phyloP scores from a whole-genome alignment of 176 grass and related monocot genomes.

The Triticum dicoccoides region DNA sequence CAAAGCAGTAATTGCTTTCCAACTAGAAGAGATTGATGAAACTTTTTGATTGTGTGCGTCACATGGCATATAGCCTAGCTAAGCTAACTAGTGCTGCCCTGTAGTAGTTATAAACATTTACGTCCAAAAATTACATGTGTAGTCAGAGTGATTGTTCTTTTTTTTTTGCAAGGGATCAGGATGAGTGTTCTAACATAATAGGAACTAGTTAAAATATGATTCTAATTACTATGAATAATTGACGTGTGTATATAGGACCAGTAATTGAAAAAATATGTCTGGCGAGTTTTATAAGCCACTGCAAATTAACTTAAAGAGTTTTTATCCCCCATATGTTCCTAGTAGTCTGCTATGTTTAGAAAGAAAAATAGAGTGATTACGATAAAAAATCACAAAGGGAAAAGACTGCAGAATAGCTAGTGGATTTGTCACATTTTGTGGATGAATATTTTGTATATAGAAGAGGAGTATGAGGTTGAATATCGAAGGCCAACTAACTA shows the following conservation, averaged over 20 bases:
- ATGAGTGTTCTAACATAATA: neutral
- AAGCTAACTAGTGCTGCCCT: neutral
- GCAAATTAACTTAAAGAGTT: neutral
- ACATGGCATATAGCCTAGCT: neutral
- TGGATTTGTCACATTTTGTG: neutral
- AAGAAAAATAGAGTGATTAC: too few relatives aligned
- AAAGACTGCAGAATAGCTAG: neutral
- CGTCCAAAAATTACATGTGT: neutral
- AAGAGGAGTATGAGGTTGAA: neutral
- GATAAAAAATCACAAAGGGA: neutral
- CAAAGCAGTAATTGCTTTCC: neutral
- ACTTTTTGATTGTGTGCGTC: neutral
- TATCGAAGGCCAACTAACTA: neutral
- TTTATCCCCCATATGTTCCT: neutral
- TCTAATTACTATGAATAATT: neutral
- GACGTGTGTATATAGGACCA: neutral
- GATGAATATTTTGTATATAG: neutral
- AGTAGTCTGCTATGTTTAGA: too few relatives aligned
- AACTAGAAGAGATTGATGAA: neutral
- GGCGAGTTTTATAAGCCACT: neutral
- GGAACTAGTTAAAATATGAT: neutral
- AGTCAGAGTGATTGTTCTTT: neutral
- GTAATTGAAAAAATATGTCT: neutral
- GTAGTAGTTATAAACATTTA: neutral
- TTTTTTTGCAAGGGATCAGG: too few relatives aligned